phyloP scores from a whole-genome alignment of 306 rosid species.

The Medicago ruthenica region DNA sequence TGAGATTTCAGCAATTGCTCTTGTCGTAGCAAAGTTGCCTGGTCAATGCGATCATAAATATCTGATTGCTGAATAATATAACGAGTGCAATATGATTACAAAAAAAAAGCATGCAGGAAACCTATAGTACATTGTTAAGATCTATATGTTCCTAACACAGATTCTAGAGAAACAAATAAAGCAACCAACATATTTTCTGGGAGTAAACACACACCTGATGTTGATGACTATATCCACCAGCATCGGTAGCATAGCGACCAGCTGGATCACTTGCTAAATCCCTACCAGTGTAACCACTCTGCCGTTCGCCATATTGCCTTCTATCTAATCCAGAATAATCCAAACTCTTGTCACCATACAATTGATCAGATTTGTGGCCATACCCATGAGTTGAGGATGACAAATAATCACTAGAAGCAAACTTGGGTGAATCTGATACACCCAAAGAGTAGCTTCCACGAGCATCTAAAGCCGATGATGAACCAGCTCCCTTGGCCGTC shows the following conservation, averaged over 20 bases:
- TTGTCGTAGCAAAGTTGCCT: slow-evolving; percentile 85
- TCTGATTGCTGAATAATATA: slow-evolving; percentile 59
- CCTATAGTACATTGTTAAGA: neutral
- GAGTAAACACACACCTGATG: slow-evolving; percentile 70
- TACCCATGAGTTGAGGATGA: slow-evolving; percentile 80
- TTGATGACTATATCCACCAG: slow-evolving; percentile 76
- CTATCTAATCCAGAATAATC: slow-evolving; percentile 85
- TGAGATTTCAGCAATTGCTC: slow-evolving; percentile 91
- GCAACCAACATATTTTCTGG: slow-evolving; percentile 12
- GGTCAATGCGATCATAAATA: slow-evolving; percentile 87
- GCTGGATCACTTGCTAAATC: slow-evolving; percentile 76
- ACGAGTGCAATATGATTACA: slow-evolving; percentile 34
- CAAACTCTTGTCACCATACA: slow-evolving; percentile 82
- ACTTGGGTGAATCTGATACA: slow-evolving; percentile 84
- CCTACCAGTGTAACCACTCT: slow-evolving; percentile 77
- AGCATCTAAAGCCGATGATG: slow-evolving; percentile 74
- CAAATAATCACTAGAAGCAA: slow-evolving; percentile 76
- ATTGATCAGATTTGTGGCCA: slow-evolving; percentile 75
- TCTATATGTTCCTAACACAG: neutral
- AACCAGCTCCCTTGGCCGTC: slow-evolving; percentile 64
- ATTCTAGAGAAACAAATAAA: slow-evolving; percentile 19
- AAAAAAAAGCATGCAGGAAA: slow-evolving; percentile 20
- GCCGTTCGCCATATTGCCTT: slow-evolving; percentile 85
- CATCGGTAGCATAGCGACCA: slow-evolving; percentile 76
- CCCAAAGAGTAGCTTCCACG: slow-evolving; percentile 76